Evolutionary conservation across 371 early-diverging fungal species (phyloP), one percentile per base, ranked within the genome.

Genomic region (Basidiobolus heterosporus): DNA sequence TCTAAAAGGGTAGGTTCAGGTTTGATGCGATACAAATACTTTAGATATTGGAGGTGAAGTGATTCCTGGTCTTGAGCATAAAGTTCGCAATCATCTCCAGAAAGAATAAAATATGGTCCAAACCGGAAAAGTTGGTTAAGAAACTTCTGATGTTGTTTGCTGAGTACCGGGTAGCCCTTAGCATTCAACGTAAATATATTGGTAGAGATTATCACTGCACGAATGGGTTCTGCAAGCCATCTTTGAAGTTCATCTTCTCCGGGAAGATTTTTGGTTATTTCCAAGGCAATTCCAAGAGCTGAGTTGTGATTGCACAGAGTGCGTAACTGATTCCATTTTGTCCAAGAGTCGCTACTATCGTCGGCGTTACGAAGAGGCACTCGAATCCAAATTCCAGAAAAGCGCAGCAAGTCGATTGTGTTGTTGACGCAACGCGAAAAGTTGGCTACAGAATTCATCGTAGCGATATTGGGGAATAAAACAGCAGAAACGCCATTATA

Each of bases 201-300:
- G 2, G 75, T 74, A 1, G 86, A 79, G 2, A 94, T 47, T 45
- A 86, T 70, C 13, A 90, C 65, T 0, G 71, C 61, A 45, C 70
- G 72, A 35, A 94, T 65, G 2, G 95, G 95, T 50, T 92, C 93
- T 0, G 91, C 82, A 21, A 77, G 54, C 95, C 95, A 94, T 46
- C 75, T 72, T 19, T 74, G 67, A 35, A 82, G 50, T 1, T 62
- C 45, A 14, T 67, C 64, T 16, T 70, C 67, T 0, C 56, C 51
- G 7, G 82, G 80, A 18, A 82, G 52, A 6, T 72, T 57, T 0
- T 60, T 57, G 0, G 67, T 62, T n/a, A 89, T 43, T 52, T 84
- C 83, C 41, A 88, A 67, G 6, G 83, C 67, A 18, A 75, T 62
- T 35, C 59, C 50, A 5, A 78, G 67, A 43, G 70, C 74, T 8